Percentiles rank a stretch among this genome's conserved stretches.
Conservation (phyloP, 2,329 filamentous ascomycete genomes). For the Fusarium humuli region DNA sequence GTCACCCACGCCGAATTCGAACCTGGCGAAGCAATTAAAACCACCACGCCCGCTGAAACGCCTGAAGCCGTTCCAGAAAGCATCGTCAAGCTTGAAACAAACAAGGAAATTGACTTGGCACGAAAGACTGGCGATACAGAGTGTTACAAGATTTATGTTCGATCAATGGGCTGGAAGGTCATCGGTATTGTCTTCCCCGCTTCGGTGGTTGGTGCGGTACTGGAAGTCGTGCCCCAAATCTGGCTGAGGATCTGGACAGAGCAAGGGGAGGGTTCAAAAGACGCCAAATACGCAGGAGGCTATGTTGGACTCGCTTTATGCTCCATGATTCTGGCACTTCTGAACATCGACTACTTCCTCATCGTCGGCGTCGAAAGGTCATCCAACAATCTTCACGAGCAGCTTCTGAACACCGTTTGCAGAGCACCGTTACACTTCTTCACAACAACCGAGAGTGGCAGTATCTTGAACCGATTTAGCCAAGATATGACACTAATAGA, state of each 20-base stretch:
- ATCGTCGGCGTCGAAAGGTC: constrained; percentile 42
- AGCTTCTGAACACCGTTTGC: constrained; percentile 39
- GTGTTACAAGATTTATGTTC: constrained; percentile 48
- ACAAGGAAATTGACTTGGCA: constrained; percentile 40
- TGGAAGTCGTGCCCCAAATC: constrained; percentile 46
- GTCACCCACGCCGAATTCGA: constrained; percentile 37
- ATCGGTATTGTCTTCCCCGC: constrained; percentile 31
- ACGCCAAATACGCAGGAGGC: constrained; percentile 38
- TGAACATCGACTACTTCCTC: constrained; percentile 39
- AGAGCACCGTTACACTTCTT: constrained; percentile 58
- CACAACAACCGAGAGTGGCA: constrained; percentile 55
- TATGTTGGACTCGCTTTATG: constrained; percentile 41
- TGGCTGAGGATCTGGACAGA: constrained; percentile 48
- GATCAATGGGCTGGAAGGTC: constrained; percentile 42
- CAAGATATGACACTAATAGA: constrained; percentile 59
- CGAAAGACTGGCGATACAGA: constrained; percentile 47
- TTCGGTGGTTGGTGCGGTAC: constrained; percentile 17
- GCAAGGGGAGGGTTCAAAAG: constrained; percentile 34
- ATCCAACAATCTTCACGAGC: constrained; percentile 39
- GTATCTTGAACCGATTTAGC: constrained; percentile 57
- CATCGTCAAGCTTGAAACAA: neutral
- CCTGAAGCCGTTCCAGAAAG: neutral
- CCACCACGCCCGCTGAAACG: neutral
- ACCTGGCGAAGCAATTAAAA: neutral
- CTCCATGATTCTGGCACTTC: constrained; percentile 23